These are phyloP conservation scores for Rhizopogon vulgaris DNA, from an alignment of 768 basidiomycete genomes.

Conservation along the genomic window DNA sequence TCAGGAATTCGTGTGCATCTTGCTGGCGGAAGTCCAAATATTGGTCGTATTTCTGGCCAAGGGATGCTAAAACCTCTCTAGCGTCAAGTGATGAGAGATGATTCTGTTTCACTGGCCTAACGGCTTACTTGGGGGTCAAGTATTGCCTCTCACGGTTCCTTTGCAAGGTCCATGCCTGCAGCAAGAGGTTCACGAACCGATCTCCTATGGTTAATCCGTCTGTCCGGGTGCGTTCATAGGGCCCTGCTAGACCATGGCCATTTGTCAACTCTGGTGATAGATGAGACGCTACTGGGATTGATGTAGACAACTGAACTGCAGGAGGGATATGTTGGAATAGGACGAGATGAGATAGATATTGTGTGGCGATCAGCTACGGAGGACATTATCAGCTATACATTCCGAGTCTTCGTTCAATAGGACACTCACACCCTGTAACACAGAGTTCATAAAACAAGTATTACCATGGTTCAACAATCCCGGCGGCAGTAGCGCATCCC, in stretches of 20 bases:
- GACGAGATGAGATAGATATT: conserved; percentile 50
- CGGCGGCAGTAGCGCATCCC: conserved; percentile 56
- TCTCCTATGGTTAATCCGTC: conserved; percentile 68
- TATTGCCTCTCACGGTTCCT: conserved; percentile 41
- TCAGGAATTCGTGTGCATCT: conserved; percentile 90
- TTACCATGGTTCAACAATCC: conserved; percentile 79
- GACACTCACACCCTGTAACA: conserved; percentile 72
- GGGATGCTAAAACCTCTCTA: conserved; percentile 56
- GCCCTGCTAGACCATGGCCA: conserved; percentile 48
- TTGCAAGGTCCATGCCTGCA: conserved; percentile 61
- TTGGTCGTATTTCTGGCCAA: conserved; percentile 88
- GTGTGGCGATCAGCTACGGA: conserved; percentile 60
- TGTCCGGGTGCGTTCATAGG: conserved; percentile 46
- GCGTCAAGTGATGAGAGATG: neutral
- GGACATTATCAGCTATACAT: neutral
- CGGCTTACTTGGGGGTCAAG: conserved; percentile 63
- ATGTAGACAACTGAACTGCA: conserved; percentile 33
- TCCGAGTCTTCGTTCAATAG: conserved; percentile 6
- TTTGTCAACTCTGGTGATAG: conserved; percentile 65
- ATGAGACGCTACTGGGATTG: conserved; percentile 35
- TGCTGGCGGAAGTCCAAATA: conserved; percentile 94
- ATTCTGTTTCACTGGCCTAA: neutral
- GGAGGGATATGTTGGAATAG: conserved; percentile 46
- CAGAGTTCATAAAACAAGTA: conserved; percentile 96
- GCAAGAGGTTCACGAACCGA: conserved; percentile 54